Percentiles rank a stretch among this genome's conserved stretches.
These are phyloP conservation scores for Nakataea oryzae DNA, from an alignment of 2,329 filamentous ascomycete genomes.

Conservation along the genomic window DNA sequence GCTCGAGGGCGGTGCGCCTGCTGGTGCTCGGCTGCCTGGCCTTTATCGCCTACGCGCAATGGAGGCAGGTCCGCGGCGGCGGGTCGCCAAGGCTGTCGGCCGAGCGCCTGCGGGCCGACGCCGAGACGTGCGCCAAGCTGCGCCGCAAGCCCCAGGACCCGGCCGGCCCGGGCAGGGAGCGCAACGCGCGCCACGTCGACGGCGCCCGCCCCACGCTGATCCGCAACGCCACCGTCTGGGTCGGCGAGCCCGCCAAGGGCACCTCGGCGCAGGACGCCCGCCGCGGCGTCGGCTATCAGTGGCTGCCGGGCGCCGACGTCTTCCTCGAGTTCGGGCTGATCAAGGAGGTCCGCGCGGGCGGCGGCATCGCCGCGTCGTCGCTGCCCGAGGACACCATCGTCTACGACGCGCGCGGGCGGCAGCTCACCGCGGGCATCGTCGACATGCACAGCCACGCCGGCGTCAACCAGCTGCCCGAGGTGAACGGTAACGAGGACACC, in stretches of 20 bases:
- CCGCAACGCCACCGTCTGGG: constrained; percentile 56
- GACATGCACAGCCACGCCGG: constrained; percentile 64
- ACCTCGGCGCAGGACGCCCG: constrained; percentile 42
- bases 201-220: constrained; percentile 52
- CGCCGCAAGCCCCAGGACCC: constrained; percentile 44
- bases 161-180: constrained; percentile 41
- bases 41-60: constrained; percentile 35
- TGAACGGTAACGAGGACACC: constrained; percentile 43
- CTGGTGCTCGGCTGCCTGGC: constrained; percentile 34
- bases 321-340: constrained; percentile 52
- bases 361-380: constrained; percentile 29
- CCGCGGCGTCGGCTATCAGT: constrained; percentile 48
- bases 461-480: constrained; percentile 43
- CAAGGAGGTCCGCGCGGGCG: constrained; percentile 34
- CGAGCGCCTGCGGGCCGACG: constrained; percentile 40
- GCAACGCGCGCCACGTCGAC: constrained; percentile 47
- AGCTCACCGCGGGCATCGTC: constrained; percentile 55
- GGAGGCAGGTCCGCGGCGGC: constrained; percentile 22
- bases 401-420: constrained; percentile 49
- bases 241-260: constrained; percentile 46
- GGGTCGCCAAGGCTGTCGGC: constrained; percentile 28
- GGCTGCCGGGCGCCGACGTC: constrained; percentile 46
- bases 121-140: constrained; percentile 45
- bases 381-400: constrained; percentile 37
- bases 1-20: constrained; percentile 31